Evolutionary conservation across 148 eudicot genomes (phyloP).

Genomic region (Oxyria digyna): DNA sequence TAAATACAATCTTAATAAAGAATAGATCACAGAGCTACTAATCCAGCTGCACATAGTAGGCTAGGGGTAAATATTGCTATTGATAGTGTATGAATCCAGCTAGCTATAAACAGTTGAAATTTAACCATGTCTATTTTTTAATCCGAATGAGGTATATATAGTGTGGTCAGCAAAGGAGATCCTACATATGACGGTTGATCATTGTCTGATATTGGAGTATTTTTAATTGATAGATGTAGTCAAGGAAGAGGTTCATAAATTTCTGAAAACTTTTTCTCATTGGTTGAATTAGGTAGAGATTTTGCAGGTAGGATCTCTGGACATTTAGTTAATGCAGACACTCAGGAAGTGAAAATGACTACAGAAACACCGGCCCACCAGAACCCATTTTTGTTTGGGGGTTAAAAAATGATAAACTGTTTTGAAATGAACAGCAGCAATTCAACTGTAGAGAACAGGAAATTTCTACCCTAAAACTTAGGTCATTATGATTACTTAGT

Average conservation of each 20-base stretch:
- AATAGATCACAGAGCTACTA: neutral
- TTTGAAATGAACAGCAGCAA: neutral
- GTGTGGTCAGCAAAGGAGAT: constrained; percentile 1
- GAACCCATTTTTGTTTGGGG: neutral
- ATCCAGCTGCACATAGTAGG: too few relatives aligned
- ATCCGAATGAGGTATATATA: neutral
- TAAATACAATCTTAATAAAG: neutral
- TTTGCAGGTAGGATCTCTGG: neutral
- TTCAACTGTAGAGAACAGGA: neutral
- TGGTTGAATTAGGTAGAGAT: neutral
- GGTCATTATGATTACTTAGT: neutral
- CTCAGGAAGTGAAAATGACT: neutral
- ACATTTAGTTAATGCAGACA: neutral
- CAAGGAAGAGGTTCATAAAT: neutral
- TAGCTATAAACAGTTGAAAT: neutral
- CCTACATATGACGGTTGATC: neutral
- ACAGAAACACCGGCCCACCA: neutral
- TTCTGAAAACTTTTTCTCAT: neutral
- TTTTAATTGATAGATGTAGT: neutral
- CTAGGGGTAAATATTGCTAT: neutral
- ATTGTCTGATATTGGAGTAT: neutral
- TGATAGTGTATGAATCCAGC: neutral
- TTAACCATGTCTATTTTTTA: neutral
- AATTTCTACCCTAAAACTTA: neutral
- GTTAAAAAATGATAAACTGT: neutral